phyloP scores from a whole-genome alignment of 768 basidiomycete species.

The Boletus subparvulus region DNA sequence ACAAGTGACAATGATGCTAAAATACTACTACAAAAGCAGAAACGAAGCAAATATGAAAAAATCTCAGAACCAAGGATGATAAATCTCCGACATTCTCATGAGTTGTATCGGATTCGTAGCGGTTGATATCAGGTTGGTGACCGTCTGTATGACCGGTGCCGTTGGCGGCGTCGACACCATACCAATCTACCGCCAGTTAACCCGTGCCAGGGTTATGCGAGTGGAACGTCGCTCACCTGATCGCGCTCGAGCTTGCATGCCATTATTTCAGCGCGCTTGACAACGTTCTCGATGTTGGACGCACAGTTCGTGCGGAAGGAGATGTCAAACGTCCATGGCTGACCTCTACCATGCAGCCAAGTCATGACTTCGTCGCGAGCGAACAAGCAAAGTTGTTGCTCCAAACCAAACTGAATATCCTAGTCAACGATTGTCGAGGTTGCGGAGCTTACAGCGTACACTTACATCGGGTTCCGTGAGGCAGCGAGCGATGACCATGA shows the following conservation, averaged over 20 bases:
- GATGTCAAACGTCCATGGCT: conserved; percentile 56
- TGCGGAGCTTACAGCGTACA: background rate
- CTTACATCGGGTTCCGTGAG: conserved; percentile 89
- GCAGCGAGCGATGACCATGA: conserved; percentile 88
- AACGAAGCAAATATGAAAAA: background rate
- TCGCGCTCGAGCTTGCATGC: conserved; percentile 87
- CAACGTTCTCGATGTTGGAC: conserved; percentile 63
- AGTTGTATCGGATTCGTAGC: conserved; percentile 87
- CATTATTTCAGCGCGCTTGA: conserved; percentile 79
- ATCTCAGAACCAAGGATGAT: conserved; percentile 78
- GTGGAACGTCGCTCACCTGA: conserved; percentile 45
- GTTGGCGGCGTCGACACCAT: conserved; percentile 25
- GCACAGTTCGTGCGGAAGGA: conserved; percentile 60
- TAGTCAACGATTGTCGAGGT: background rate
- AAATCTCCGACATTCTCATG: conserved; percentile 82
- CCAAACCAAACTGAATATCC: conserved; percentile 73
- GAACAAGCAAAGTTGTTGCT: conserved; percentile 88
- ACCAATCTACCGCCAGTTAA: conserved; percentile 21
- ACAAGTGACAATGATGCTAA: conserved; percentile 1
- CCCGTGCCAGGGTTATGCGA: background rate
- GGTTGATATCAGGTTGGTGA: conserved; percentile 77
- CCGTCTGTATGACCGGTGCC: conserved; percentile 70
- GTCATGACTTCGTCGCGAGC: conserved; percentile 88
- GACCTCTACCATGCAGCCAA: conserved; percentile 63
- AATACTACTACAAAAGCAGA: background rate